These are phyloP conservation scores for Pseudogymnoascus sp. DNA, from an alignment of 2,329 filamentous ascomycete species.

Conservation along the genomic window DNA sequence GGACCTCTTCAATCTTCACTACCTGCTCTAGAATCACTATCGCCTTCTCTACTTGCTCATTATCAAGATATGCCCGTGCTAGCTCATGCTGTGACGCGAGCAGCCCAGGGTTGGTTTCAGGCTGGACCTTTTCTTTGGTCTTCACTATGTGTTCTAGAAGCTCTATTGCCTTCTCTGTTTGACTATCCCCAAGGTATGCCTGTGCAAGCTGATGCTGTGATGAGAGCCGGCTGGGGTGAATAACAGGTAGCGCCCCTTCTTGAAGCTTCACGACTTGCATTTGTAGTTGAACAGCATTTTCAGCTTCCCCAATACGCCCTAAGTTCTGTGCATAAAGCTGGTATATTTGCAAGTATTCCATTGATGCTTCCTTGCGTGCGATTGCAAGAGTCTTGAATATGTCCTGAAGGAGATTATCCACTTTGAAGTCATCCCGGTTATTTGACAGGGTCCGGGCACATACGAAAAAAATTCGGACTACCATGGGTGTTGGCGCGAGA, in stretches of 20 bases:
- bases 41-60: not conserved
- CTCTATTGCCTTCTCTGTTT: not conserved
- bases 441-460: constrained; percentile 11
- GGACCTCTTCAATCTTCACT: not conserved
- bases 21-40: constrained; percentile 14
- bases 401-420: constrained; percentile 14
- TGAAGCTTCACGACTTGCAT: not conserved
- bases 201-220: constrained; percentile 10
- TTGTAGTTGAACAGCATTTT: not conserved
- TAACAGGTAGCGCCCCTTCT: not conserved
- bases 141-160: constrained; percentile 6
- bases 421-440: constrained; percentile 16
- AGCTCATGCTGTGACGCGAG: constrained; percentile 13
- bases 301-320: not conserved
- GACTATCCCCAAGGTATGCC: not conserved
- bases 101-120: not conserved
- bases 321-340: constrained; percentile 15
- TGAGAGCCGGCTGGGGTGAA: not conserved
- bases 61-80: not conserved
- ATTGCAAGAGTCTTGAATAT: constrained; percentile 15
- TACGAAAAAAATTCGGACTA: constrained; percentile 14
- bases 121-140: not conserved
- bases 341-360: constrained; percentile 18
- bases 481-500: constrained; percentile 9
- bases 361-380: constrained; percentile 9